Evolutionary conservation across 2,329 filamentous ascomycete species (phyloP), one percentile per base, ranked within the genome.

Genomic region (Cyphellophora attinorum): DNA sequence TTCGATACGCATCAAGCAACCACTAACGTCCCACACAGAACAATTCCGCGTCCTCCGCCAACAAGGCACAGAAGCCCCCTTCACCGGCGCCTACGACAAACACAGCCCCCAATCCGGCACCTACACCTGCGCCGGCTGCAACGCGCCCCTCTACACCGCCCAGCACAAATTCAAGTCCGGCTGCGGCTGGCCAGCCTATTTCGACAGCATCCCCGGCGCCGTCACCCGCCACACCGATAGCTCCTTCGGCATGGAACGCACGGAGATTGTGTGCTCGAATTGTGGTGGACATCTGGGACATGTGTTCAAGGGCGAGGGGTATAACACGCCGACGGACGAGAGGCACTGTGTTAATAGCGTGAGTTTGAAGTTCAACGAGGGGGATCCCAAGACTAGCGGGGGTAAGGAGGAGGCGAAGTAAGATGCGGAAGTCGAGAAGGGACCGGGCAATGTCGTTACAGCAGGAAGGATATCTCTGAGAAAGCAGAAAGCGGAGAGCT

Each of bases 141-240:
- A 79, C 17, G 74, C 86, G 5, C 88, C 91, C 4, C 76, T 98
- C 12, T 98, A 98, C 74, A 89, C 79, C 59, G 88, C 91, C 17
- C 72, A 72, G 44, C 88, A 94, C 63, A 98, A 98, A 61, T 98
- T 98, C 72, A 84, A 84, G 60, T 93, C 84, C 12, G 85, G 86
- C 27, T 98, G 91, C 61, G 91, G 91, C 41, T 98, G 91, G 91
- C 91, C 91, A 1, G 91, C 91, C 10, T 98, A 96, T 63, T 98
- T 89, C 57, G 91, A 98, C 61, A 89, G 81, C 46, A 76, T 98
- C 33, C 89, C 91, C 0, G 88, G 86, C 2, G 89, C 89, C 1
- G 85, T 98, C 10, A 84, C 76, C 21, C 71, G 89, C 42, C 81
- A 89, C 52, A 76, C 77, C 44, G 91, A 98, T 59, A 65, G 62